A percentile compares a stretch with the other conserved stretches of the same genome.
These are phyloP conservation scores for Suaeda aralocaspica DNA, from an alignment of 148 eudicot species.

Conservation along the genomic window DNA sequence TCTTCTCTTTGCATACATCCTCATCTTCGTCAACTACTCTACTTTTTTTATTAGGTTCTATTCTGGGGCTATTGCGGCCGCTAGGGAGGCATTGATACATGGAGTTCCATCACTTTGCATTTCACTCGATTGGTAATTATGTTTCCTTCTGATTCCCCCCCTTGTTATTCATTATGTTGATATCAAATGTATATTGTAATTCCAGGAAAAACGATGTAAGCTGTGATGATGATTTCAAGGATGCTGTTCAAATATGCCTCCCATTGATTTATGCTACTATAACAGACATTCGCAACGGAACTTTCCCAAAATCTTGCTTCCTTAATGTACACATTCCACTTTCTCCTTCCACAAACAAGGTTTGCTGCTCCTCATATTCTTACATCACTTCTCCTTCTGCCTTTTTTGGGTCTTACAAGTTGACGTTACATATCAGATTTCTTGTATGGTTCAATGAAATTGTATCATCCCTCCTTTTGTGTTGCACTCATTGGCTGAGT, in stretches of 20 bases:
- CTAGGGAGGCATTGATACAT: constrained; percentile 75
- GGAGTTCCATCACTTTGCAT: constrained; percentile 85
- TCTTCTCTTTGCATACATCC: not conserved
- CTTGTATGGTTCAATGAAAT: not conserved
- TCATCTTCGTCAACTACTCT: not conserved
- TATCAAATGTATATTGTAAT: constrained; percentile 19
- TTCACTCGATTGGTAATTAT: constrained; percentile 66
- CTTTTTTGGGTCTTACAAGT: not conserved
- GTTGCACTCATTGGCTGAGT: not conserved
- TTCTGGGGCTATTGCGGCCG: constrained; percentile 87
- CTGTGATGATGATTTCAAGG: constrained; percentile 74
- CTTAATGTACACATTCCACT: constrained; percentile 56
- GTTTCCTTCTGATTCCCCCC: not conserved
- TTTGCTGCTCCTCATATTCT: constrained; percentile 20
- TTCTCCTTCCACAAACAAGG: constrained; percentile 72
- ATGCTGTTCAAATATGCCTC: constrained; percentile 66
- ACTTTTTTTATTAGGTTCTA: constrained; percentile 53
- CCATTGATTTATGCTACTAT: constrained; percentile 61
- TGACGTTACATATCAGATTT: not conserved
- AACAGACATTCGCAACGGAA: constrained; percentile 58
- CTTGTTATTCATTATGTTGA: not conserved
- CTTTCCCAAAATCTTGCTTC: constrained; percentile 54
- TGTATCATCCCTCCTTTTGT: not conserved
- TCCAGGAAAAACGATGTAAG: constrained; percentile 86
- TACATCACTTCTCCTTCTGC: not conserved